A percentile compares a stretch with the other conserved stretches of the same genome.
phyloP scores from a whole-genome alignment of 169 alveolate genomes.

The Plasmodium fragile region DNA sequence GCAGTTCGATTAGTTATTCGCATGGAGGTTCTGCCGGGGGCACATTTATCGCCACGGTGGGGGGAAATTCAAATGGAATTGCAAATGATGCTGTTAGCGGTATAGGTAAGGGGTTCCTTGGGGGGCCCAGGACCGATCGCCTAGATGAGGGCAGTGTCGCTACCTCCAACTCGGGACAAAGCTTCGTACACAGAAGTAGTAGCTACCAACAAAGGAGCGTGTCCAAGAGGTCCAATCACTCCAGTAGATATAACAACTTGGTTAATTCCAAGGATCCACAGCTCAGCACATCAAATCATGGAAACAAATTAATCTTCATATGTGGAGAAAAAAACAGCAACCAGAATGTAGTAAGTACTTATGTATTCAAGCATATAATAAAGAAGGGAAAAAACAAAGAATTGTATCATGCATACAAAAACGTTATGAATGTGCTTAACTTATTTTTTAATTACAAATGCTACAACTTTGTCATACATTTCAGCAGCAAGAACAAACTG shows the following conservation, averaged over 20 bases:
- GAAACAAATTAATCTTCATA: constrained; percentile 56
- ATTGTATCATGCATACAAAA: constrained; percentile 49
- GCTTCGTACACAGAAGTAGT: neutral
- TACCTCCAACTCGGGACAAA: neutral
- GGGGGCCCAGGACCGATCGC: neutral
- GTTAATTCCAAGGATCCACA: neutral
- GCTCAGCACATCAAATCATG: neutral
- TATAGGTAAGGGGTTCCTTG: neutral
- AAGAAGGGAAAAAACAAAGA: constrained; percentile 17
- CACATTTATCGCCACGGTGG: neutral
- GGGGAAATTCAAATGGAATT: neutral
- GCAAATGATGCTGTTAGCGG: neutral
- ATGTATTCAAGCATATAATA: constrained; percentile 51
- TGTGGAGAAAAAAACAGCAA: constrained; percentile 64
- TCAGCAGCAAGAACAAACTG: constrained; percentile 3
- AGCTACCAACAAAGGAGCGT: neutral
- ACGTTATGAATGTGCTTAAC: constrained; percentile 44
- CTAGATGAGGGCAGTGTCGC: neutral
- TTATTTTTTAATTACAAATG: constrained; percentile 57
- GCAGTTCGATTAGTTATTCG: neutral
- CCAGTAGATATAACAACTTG: neutral
- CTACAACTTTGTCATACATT: constrained; percentile 58
- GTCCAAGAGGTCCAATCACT: neutral
- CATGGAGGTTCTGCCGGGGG: neutral
- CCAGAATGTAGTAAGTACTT: constrained; percentile 30